A percentile compares a stretch with the other conserved stretches of the same genome.
These are phyloP conservation scores for Leucocoprinus leucothites DNA, from an alignment of 768 basidiomycete species.

Conservation along the genomic window DNA sequence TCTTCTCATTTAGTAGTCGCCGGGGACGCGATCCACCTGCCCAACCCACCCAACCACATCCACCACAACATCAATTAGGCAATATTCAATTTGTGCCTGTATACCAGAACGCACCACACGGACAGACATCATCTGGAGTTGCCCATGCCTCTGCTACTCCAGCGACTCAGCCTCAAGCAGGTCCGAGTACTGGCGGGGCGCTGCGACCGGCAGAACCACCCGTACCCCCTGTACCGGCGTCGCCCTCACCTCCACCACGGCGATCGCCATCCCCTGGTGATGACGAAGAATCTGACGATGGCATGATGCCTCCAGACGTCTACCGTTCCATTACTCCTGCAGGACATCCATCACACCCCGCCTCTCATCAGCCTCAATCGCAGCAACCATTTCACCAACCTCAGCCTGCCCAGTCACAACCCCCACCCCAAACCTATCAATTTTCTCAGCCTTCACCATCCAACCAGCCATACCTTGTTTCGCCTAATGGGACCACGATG, in stretches of 20 bases:
- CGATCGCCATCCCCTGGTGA: constrained; percentile 15
- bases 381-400: constrained; percentile 6
- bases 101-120: constrained; percentile 1
- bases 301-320: background rate
- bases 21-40: background rate
- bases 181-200: background rate
- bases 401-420: background rate
- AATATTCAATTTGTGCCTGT: constrained; percentile 7
- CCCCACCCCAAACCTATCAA: background rate
- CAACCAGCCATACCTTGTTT: background rate
- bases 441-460: background rate
- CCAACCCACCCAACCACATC: background rate
- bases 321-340: background rate
- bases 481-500: constrained; percentile 17
- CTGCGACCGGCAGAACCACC: background rate
- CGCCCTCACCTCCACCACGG: constrained; percentile 5
- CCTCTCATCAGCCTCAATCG: background rate
- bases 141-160: background rate
- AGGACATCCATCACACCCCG: background rate
- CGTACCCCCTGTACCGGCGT: background rate
- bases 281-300: constrained; percentile 1
- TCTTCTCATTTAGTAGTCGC: constrained; percentile 6
- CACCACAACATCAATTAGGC: background rate
- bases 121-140: background rate
- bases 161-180: background rate